Evolutionary conservation across 257 asterid genomes (phyloP).

Genomic region (Solanum habrochaites): DNA sequence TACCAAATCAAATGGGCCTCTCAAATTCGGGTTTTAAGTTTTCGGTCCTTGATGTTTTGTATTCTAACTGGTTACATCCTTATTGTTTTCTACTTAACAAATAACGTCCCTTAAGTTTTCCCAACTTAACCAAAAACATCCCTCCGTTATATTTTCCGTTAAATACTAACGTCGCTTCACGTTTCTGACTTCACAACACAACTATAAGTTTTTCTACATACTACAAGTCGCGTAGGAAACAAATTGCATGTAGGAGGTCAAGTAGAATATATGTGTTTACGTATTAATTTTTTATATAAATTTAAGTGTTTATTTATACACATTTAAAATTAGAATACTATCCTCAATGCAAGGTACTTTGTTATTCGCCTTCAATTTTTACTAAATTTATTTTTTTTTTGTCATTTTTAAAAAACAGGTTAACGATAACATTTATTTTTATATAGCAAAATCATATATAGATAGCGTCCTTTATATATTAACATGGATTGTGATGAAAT

Average conservation of each 20-base stretch:
- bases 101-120: not conserved
- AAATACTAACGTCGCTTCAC: not conserved
- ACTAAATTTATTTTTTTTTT: not conserved
- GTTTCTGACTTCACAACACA: not conserved
- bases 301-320: not conserved
- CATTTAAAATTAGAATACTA: too few relatives aligned
- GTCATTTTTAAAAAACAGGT: not conserved
- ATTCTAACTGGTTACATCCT: not conserved
- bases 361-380: not conserved
- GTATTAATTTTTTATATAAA: too few relatives aligned
- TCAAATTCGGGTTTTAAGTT: not conserved
- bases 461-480: not conserved
- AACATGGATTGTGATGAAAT: not conserved
- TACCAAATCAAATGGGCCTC: not conserved
- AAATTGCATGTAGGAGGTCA: not conserved
- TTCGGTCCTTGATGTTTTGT: not conserved
- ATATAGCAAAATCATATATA: too few relatives aligned
- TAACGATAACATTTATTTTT: too few relatives aligned
- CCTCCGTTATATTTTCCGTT: not conserved
- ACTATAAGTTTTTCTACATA: not conserved
- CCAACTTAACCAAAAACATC: not conserved
- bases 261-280: too few relatives aligned
- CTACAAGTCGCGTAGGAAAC: not conserved
- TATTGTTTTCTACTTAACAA: not conserved
- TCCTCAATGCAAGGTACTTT: not conserved